Conservation (phyloP, 768 basidiomycete genomes). For the Pisolithus microcarpus region DNA sequence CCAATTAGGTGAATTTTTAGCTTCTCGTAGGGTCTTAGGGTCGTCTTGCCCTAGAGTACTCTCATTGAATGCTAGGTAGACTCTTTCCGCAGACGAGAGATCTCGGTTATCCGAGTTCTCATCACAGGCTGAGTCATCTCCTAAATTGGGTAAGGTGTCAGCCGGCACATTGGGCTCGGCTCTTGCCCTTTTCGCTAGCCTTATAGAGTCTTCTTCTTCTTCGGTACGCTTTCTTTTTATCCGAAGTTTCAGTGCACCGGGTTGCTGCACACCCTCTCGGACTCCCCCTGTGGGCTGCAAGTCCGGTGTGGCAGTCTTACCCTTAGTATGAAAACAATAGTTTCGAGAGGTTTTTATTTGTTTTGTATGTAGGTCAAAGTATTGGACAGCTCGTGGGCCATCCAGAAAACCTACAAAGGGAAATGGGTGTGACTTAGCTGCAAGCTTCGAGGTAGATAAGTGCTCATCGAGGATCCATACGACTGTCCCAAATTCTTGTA, state of each 20-base stretch:
- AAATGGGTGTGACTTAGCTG: conserved; percentile 4
- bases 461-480: conserved; percentile 14
- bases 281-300: background rate
- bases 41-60: background rate
- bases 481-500: conserved; percentile 14
- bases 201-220: background rate
- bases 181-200: background rate
- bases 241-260: too few relatives aligned
- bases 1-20: background rate
- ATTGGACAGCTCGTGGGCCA: conserved; percentile 4
- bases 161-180: too few relatives aligned
- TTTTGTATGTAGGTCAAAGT: conserved; percentile 6
- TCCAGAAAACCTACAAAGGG: conserved; percentile 10
- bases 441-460: conserved; percentile 7
- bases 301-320: background rate
- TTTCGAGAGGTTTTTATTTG: background rate
- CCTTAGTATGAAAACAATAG: background rate
- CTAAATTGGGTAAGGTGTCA: too few relatives aligned
- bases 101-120: too few relatives aligned
- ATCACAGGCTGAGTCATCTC: too few relatives aligned
- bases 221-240: background rate
- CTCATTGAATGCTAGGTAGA: background rate
- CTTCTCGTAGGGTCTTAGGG: background rate
- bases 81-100: background rate
- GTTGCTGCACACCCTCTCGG: too few relatives aligned